These are phyloP conservation scores for Cenchrus purpureus DNA, from an alignment of 176 grass and related monocot genomes.

Conservation along the genomic window DNA sequence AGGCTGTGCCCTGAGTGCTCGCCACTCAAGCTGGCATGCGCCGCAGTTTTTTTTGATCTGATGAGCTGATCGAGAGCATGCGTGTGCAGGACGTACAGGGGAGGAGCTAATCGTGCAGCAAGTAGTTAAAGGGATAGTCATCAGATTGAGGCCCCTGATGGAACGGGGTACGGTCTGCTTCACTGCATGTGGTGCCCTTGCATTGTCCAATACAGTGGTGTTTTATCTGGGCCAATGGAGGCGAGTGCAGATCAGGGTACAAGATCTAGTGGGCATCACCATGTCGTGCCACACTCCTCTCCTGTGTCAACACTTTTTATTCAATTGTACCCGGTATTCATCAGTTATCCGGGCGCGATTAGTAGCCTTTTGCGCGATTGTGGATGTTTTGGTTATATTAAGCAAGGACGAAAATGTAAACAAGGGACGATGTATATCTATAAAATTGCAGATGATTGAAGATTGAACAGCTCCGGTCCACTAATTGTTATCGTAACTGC, in stretches of 20 bases:
- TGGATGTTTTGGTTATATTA: neutral
- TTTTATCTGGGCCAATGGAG: constrained; percentile 31
- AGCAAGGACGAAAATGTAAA: neutral
- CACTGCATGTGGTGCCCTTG: constrained; percentile 12
- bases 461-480: neutral
- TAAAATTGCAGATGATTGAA: neutral
- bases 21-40: constrained; percentile 47
- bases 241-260: constrained; percentile 27
- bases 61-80: constrained; percentile 24
- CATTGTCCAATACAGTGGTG: constrained; percentile 23
- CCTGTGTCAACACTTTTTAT: neutral
- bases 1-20: constrained; percentile 37
- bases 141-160: constrained; percentile 3
- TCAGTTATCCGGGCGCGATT: neutral
- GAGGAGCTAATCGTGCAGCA: constrained; percentile 29
- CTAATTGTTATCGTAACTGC: too few species aligned
- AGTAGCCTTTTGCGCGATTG: neutral
- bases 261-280: constrained; percentile 42
- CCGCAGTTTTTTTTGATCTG: constrained; percentile 27
- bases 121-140: constrained; percentile 4
- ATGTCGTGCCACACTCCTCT: neutral
- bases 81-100: constrained; percentile 2
- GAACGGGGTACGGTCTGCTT: neutral
- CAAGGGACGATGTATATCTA: neutral
- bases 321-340: neutral